Base-by-base conservation (phyloP, 2,329 filamentous ascomycete species). In the Cladosporium sp. region DNA sequence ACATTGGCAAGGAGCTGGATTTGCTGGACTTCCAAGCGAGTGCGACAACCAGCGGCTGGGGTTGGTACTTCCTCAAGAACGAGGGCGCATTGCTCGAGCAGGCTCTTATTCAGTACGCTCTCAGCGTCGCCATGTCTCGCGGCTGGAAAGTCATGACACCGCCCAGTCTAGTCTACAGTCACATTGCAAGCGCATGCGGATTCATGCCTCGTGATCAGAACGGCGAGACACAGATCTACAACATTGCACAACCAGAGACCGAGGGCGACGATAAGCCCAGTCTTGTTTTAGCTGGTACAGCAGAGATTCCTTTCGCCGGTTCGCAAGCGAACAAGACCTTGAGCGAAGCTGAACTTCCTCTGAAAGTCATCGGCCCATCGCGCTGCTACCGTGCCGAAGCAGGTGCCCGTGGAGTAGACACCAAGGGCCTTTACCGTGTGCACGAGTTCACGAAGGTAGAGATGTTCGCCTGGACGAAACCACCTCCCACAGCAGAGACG, bases 391-490 rank as follows among this genome's bases (percentile, higher is more conserved):
- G 94, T 53, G 94, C 94, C 44, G 94, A 99, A 76, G 94, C 94
- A 0, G 94, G 94, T 32, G 90, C 91, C 0, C 82, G 93, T 37
- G 94, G 94, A 28, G 86, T 88, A 22, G 90, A 94, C 65, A 96
- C 92, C 1, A 97, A 96, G 75, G 94, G 94, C 4, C 78, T 99
- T 1, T 99, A 97, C 75, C 88, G 94, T 25, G 94, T 99, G 3
- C 94, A 99, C 74, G 94, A 99, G 74, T 99, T 99, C 75, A 96
- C 91, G 25, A 99, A 99, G 73, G 93, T 99, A 0, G 94, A 99
- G 74, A 86, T 99, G 80, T 97, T 99, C 71, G 91, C 89, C 0
- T 99, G 94, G 94, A 88, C 90, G 58, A 66, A 2, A 70, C 68
- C 32, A 9, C 49, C 48, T 7, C 40, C 35, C 69, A 60, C 15